These are phyloP conservation scores for Quillaja saponaria DNA, from an alignment of 306 rosid species.

Conservation along the genomic window DNA sequence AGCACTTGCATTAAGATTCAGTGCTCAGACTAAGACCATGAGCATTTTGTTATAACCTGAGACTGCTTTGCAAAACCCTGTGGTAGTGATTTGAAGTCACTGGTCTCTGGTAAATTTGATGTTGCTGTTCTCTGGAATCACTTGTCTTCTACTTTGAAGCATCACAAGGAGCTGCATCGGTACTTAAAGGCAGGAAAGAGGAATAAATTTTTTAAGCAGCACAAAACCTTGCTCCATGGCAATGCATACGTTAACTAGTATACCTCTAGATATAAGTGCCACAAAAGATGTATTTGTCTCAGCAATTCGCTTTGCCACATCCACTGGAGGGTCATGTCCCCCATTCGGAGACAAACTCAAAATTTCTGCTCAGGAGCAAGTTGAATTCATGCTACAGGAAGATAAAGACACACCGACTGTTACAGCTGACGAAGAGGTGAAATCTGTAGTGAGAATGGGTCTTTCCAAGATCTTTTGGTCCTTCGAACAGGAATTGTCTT, in stretches of 20 bases:
- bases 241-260: slow-evolving; percentile 41
- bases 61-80: slow-evolving; percentile 33
- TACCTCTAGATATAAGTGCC: slow-evolving; percentile 46
- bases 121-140: slow-evolving; percentile 30
- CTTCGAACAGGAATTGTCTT: slow-evolving; percentile 63
- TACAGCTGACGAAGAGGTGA: slow-evolving; percentile 70
- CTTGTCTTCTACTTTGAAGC: slow-evolving; percentile 37
- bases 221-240: too few species aligned
- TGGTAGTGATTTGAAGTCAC: slow-evolving; percentile 23
- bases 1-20: slow-evolving; percentile 30
- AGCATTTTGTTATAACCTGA: slow-evolving; percentile 37
- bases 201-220: too few species aligned
- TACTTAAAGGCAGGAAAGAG: slow-evolving; percentile 45
- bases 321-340: slow-evolving; percentile 63
- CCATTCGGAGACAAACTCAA: slow-evolving; percentile 80
- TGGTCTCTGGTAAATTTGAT: slow-evolving; percentile 35
- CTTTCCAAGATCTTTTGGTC: slow-evolving; percentile 47
- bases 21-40: slow-evolving; percentile 35
- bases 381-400: slow-evolving; percentile 85
- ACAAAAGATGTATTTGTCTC: slow-evolving; percentile 82
- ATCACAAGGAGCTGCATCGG: slow-evolving; percentile 29
- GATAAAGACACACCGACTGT: slow-evolving; percentile 54
- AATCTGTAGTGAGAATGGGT: slow-evolving; percentile 56
- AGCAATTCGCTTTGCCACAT: slow-evolving; percentile 75
- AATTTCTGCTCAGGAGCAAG: slow-evolving; percentile 91